Evolutionary conservation across 169 alveolate genomes (phyloP), one percentile per base, ranked within the genome.

Genomic region (Plasmodium vinckei): DNA sequence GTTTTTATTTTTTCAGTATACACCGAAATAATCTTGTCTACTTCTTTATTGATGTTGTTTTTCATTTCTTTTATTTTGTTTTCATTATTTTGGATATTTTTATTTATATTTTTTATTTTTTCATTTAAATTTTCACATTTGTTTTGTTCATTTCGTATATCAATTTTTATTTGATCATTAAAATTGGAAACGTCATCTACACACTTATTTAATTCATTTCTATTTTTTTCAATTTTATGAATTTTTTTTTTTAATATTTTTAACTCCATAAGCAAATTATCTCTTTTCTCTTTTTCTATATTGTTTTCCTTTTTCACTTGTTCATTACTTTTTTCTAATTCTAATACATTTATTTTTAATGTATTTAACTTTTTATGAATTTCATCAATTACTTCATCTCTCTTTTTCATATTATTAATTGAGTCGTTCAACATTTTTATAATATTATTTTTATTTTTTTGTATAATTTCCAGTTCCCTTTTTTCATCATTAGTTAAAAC

Each of bases 1-100:
- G 71, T 64, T 59, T 70, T 68, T 12, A 86, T 86, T 69, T 86
- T 73, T 69, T 86, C 87, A 4, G 87, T 86, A 12, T 86, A 86
- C 54, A 86, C 9, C 15, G 59, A 23, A 13, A 86, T 69, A 46
- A 86, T 86, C 27, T 57, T 69, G 1, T 86, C 91, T 2, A 86
- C 71, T 46, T 68, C 60, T 69, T 69, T 68, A 72, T 59, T 86
- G 42, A 86, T 86, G 12, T 70, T 73, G 57, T 69, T 59, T 86
- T 86, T 86, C 27, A 86, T 42, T 4, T 27, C 51, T 39, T 86
- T 86, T 69, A 86, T 86, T 25, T 69, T 44, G 51, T 69, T 57
- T 59, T 64, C 77, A 19, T 27, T 70, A 27, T 47, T 25, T 46
- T 33, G 53, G 12, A 86, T 59, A 6, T 68, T 65, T 17, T 68